Evolutionary conservation across 306 rosid genomes (phyloP), one percentile per base, ranked within the genome.

Genomic region (Gastrolobium villosum): DNA sequence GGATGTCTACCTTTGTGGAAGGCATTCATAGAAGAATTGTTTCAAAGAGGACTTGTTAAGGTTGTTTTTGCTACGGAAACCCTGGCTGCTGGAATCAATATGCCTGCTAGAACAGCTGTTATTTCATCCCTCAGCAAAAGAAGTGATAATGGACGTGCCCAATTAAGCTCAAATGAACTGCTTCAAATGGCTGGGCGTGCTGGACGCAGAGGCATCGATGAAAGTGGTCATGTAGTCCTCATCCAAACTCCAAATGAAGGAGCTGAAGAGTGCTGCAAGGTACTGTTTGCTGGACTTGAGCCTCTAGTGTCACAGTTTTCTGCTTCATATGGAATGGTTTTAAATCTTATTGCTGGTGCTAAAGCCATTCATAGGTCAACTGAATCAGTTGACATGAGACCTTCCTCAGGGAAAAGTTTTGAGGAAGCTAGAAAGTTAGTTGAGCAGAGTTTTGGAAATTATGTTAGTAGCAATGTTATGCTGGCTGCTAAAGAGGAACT

Each of bases 131-230:
- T 95, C 73, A 91, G 88, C 86, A 95, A 95, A 87, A 87, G 97
- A 79, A 83, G 85, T 62, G 94, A 92, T 54, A 83, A 68, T 40
- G 98, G 99, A 14, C 97, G 91, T 39, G 71, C 68, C 68, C 88
- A 74, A 10, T 84, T 95, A 84, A 86, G 85, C 79, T 72, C 99
- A 78, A 95, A 95, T 54, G 99, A 95, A 81, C 88, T 95, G 80
- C 94, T 95, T 80, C 99, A 95, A 82, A 95, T 95, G 99, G 99
- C 99, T 49, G 99, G 97, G 74, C 99, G 97, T 75, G 99, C 99
- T 82, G 99, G 99, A 34, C 97, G 99, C 67, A 87, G 99, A 81
- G 98, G 99, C 83, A 95, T 75, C 82, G 97, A 95, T 85, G 79
- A 89, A 66, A 79, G 74, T 67, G 99, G 98, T 80, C 96, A 92